phyloP scores from a whole-genome alignment of 176 grass and related monocot species.

The Aegilops umbellulata region DNA sequence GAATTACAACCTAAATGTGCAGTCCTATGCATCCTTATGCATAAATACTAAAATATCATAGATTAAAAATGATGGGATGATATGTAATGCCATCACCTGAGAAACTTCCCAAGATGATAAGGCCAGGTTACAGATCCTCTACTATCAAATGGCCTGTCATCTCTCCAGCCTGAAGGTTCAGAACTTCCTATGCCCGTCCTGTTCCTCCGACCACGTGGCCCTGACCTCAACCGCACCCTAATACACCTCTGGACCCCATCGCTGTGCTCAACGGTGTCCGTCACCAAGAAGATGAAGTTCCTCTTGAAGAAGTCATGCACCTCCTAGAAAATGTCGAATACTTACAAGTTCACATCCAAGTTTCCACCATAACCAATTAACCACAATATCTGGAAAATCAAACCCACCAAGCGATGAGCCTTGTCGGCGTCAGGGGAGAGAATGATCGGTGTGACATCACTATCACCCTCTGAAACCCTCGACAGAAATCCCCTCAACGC shows the following conservation, averaged over 20 bases:
- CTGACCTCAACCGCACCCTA: slow-evolving; percentile 62
- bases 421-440: slow-evolving; percentile 76
- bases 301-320: slow-evolving; percentile 95
- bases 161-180: slow-evolving; percentile 30
- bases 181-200: slow-evolving; percentile 32
- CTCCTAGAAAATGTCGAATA: slow-evolving; percentile 46
- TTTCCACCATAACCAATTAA: not conserved
- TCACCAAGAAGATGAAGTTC: slow-evolving; percentile 80
- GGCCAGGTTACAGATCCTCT: slow-evolving; percentile 78
- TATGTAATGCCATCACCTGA: slow-evolving; percentile 47
- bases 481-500: slow-evolving; percentile 56
- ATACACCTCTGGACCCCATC: slow-evolving; percentile 74
- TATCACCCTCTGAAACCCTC: slow-evolving; percentile 43
- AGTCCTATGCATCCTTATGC: not conserved
- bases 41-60: not conserved
- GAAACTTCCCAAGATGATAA: slow-evolving; percentile 67
- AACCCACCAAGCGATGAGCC: slow-evolving; percentile 75
- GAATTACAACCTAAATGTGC: slow-evolving; percentile 5
- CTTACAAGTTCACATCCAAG: not conserved
- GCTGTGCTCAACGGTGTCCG: slow-evolving; percentile 70
- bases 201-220: slow-evolving; percentile 29
- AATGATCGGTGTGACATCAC: slow-evolving; percentile 54
- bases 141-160: slow-evolving; percentile 80
- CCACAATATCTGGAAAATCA: not conserved
- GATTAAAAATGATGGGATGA: not conserved